Percentiles rank a stretch among this genome's conserved stretches.
These are phyloP conservation scores for Thermothielavioides terrestris DNA, from an alignment of 495 filamentous ascomycete genomes.

Conservation along the genomic window DNA sequence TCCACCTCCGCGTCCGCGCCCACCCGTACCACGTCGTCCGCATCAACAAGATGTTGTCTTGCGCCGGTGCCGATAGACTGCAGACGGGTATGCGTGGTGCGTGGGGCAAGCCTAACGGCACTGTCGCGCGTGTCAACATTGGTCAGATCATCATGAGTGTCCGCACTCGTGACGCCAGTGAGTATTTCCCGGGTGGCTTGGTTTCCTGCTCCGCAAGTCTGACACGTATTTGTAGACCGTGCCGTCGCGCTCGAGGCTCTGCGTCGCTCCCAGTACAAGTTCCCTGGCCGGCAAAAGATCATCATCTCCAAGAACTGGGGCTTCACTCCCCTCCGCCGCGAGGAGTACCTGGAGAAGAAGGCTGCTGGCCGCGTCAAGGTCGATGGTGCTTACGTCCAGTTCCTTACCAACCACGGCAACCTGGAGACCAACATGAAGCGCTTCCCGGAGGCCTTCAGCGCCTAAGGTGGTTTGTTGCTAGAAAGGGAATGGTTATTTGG, in stretches of 20 bases:
- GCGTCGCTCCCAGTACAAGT: conserved; percentile 99
- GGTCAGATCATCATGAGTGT: conserved; percentile 96
- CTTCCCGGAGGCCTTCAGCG: conserved; percentile 84
- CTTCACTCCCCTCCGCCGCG: conserved; percentile 94
- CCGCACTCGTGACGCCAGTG: conserved; percentile 84
- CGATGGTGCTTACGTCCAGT: conserved; percentile 98
- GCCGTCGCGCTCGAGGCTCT: conserved; percentile 94
- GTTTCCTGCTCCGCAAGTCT: conserved; percentile 12
- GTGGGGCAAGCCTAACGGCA: conserved; percentile 97
- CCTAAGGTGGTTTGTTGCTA: conserved; percentile 27
- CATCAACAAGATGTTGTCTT: conserved; percentile 99
- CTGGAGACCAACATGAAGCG: conserved; percentile 78
- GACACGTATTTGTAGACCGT: conserved; percentile 50
- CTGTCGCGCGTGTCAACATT: conserved; percentile 97
- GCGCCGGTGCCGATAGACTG: conserved; percentile 98
- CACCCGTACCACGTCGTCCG: conserved; percentile 99
- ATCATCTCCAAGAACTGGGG: conserved; percentile 99
- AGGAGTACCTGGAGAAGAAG: conserved; percentile 92
- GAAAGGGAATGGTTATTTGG: conserved; percentile 31
- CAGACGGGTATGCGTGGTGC: conserved; percentile 99
- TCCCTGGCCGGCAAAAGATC: conserved; percentile 99
- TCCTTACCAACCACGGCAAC: conserved; percentile 82
- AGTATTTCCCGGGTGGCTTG: conserved; percentile 23
- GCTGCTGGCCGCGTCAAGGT: conserved; percentile 79
- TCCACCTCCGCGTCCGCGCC: conserved; percentile 96